A percentile compares a stretch with the other conserved stretches of the same genome.
Conservation (phyloP, 495 filamentous ascomycete species). For the Aspergillus nidulans region DNA sequence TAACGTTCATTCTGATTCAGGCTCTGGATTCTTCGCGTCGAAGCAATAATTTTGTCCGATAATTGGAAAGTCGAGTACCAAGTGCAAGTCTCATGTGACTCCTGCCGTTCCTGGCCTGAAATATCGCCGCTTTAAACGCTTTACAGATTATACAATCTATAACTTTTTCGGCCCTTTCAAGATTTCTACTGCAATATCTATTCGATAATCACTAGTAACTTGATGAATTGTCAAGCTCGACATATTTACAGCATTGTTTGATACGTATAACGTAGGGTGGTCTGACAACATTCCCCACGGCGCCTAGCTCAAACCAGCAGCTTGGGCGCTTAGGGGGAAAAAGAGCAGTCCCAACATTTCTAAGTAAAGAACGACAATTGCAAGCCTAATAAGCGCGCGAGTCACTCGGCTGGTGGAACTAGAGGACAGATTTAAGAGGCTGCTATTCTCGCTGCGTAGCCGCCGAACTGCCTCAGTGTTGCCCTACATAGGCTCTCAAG, state of each 20-base stretch:
- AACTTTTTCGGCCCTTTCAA: background rate
- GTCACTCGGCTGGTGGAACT: background rate
- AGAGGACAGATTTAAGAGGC: background rate
- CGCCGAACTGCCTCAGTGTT: conserved; percentile 1
- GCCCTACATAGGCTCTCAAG: no score
- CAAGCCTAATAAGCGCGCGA: background rate
- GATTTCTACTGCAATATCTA: background rate
- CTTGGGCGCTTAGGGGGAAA: background rate
- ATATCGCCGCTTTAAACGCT: background rate
- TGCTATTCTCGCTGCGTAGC: conserved; percentile 3
- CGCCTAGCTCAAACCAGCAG: background rate
- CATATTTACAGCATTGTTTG: background rate
- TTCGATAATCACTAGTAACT: no score
- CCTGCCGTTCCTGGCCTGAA: background rate
- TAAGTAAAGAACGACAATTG: conserved; percentile 1
- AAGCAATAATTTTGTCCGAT: background rate
- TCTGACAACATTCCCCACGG: background rate
- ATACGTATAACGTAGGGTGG: background rate
- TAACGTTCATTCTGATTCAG: background rate
- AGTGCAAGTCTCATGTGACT: background rate
- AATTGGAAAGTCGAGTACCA: background rate
- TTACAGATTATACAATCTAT: background rate
- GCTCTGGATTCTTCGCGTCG: background rate
- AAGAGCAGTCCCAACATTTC: background rate
- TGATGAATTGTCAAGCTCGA: no score